phyloP scores from a whole-genome alignment of 2,329 filamentous ascomycete genomes.

The Diaporthe vexans region DNA sequence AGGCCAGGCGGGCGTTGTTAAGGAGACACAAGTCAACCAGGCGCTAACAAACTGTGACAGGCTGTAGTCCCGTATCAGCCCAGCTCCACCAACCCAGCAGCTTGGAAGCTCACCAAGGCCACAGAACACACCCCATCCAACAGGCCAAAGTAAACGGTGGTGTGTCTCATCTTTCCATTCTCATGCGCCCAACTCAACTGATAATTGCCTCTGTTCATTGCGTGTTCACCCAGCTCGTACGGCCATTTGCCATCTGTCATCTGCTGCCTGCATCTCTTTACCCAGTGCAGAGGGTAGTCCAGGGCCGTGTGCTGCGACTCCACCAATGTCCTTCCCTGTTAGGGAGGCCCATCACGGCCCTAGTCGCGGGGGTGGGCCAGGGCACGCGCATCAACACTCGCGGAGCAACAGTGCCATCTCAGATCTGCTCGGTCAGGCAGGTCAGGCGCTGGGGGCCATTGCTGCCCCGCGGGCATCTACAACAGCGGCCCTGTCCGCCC shows the following conservation, averaged over 20 bases:
- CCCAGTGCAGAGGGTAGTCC: too few species aligned
- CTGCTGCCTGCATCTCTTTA: not conserved
- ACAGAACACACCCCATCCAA: not conserved
- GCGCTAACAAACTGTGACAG: accelerated
- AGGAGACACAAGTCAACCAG: not conserved
- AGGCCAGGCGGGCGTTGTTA: not conserved
- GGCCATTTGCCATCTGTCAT: not conserved
- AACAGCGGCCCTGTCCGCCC: not conserved
- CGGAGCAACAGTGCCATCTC: conserved; percentile 17
- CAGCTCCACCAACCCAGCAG: not conserved
- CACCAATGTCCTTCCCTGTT: conserved; percentile 14
- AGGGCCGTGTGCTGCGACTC: not conserved
- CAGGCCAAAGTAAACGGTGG: not conserved
- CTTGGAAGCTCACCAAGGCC: conserved; percentile 1
- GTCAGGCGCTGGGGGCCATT: conserved; percentile 32
- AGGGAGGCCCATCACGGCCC: conserved; percentile 8
- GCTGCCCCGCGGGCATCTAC: conserved; percentile 27
- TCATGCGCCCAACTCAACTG: not conserved
- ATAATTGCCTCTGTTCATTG: not conserved
- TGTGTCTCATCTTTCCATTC: conserved; percentile 12
- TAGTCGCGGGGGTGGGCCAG: conserved; percentile 26
- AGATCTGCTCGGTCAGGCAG: conserved; percentile 30
- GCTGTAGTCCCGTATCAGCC: not conserved
- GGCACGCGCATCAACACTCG: conserved; percentile 26
- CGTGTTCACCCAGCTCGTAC: not conserved